phyloP scores from a whole-genome alignment of 2,329 filamentous ascomycete genomes.

The Xylariales sp. region DNA sequence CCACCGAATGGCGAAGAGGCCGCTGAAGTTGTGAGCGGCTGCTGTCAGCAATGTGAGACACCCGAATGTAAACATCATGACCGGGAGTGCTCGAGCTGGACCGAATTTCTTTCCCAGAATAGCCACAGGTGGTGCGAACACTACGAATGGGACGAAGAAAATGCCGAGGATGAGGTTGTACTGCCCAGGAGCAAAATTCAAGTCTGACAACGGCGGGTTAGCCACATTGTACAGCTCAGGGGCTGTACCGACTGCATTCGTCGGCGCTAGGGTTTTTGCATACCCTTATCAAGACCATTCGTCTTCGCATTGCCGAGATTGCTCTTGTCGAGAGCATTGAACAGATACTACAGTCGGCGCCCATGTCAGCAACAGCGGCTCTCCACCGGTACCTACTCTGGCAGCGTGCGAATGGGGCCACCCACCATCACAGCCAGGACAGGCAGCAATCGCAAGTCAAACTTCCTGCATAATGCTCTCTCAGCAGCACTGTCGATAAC shows the following conservation, averaged over 20 bases:
- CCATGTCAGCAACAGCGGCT: neutral
- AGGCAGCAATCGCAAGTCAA: conserved; percentile 49
- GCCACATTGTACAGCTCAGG: no score
- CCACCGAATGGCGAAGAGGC: conserved; percentile 64
- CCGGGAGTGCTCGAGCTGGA: conserved; percentile 56
- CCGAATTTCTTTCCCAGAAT: conserved; percentile 67
- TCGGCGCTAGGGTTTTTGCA: neutral
- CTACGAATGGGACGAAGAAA: conserved; percentile 69
- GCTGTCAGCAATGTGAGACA: conserved; percentile 57
- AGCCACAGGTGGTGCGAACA: conserved; percentile 60
- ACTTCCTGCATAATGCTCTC: conserved; percentile 46
- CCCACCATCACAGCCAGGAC: conserved; percentile 48
- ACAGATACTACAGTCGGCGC: conserved; percentile 30
- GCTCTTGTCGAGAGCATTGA: conserved; percentile 45
- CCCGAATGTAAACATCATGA: conserved; percentile 64
- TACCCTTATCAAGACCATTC: conserved; percentile 29
- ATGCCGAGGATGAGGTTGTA: conserved; percentile 67
- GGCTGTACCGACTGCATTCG: no score
- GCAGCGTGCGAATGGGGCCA: neutral
- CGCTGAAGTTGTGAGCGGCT: conserved; percentile 54
- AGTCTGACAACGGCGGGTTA: no score
- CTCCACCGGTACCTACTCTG: no score
- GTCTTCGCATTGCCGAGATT: conserved; percentile 56
- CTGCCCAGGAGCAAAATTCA: conserved; percentile 56
- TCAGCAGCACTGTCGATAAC: conserved; percentile 41